Evolutionary conservation across 306 rosid genomes (phyloP).

Genomic region (Myrica gale): DNA sequence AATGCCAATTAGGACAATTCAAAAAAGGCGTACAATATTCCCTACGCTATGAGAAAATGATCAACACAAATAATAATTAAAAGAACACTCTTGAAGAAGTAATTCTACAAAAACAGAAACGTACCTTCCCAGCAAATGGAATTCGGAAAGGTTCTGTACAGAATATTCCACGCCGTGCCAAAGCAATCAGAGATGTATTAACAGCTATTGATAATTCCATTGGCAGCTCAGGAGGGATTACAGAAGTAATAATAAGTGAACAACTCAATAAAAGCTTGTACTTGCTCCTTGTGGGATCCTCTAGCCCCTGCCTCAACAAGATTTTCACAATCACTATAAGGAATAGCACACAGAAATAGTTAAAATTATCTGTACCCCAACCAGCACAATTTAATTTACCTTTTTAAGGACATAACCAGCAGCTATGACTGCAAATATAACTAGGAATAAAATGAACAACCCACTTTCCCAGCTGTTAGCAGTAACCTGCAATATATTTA

Average conservation of each 20-base stretch:
- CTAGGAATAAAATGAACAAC: slow-evolving; percentile 86
- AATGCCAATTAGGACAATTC: background rate
- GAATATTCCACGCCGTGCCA: slow-evolving; percentile 90
- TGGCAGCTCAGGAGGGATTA: slow-evolving; percentile 98
- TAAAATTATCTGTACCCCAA: slow-evolving; percentile 20
- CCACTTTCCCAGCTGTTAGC: slow-evolving; percentile 99
- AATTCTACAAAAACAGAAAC: slow-evolving; percentile 23
- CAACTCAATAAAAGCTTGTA: slow-evolving; percentile 96
- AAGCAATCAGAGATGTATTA: slow-evolving; percentile 96
- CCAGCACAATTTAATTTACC: slow-evolving; percentile 46
- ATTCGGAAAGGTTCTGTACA: slow-evolving; percentile 98
- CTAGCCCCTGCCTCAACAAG: slow-evolving; percentile 68
- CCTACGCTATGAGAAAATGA: background rate
- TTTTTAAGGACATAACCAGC: slow-evolving; percentile 93
- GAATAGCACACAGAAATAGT: slow-evolving; percentile 1
- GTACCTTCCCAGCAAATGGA: slow-evolving; percentile 99
- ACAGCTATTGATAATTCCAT: slow-evolving; percentile 99
- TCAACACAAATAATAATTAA: background rate
- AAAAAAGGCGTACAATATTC: background rate
- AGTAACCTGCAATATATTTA: slow-evolving; percentile 59
- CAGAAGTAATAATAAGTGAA: slow-evolving; percentile 96
- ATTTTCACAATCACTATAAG: slow-evolving; percentile 14
- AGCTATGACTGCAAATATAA: slow-evolving; percentile 90
- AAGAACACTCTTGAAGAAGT: background rate
- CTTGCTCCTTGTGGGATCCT: slow-evolving; percentile 99